Conservation (phyloP, 106 monocot genomes). For the Dendrobium nobile region DNA sequence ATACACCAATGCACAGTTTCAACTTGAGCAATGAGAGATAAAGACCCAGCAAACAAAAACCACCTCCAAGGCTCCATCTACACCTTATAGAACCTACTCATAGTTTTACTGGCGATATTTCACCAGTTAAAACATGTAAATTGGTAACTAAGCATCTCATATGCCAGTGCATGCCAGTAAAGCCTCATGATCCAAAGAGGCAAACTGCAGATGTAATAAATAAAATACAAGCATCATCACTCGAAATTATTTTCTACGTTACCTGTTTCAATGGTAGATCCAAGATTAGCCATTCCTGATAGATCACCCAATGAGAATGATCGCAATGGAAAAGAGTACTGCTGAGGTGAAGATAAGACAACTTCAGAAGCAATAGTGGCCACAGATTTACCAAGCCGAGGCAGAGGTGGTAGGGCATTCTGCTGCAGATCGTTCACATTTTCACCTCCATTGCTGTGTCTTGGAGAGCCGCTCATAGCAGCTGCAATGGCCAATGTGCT, state of each 20-base stretch:
- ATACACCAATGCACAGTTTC: too few species aligned
- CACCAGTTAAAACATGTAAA: not conserved
- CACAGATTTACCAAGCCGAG: conserved; percentile 9
- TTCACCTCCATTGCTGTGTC: not conserved
- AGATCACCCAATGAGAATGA: conserved; percentile 45
- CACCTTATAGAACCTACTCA: not conserved
- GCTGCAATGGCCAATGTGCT: conserved; percentile 6
- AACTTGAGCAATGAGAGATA: too few species aligned
- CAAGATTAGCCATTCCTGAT: conserved; percentile 8
- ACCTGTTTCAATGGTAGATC: not conserved
- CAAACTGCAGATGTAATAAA: not conserved
- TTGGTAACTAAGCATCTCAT: not conserved
- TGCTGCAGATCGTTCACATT: not conserved
- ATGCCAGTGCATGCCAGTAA: not conserved
- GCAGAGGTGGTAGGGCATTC: conserved; percentile 31
- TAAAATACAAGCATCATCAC: not conserved
- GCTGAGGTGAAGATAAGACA: conserved; percentile 2
- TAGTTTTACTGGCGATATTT: not conserved
- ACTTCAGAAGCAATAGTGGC: not conserved
- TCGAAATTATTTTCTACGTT: not conserved
- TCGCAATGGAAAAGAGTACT: conserved; percentile 19
- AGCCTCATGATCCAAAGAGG: not conserved
- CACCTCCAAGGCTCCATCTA: too few species aligned
- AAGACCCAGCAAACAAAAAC: too few species aligned
- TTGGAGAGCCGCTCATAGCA: conserved; percentile 11